These are phyloP conservation scores for Kluyveromyces aestuarii DNA, from an alignment of 805 yeast species.

Conservation along the genomic window DNA sequence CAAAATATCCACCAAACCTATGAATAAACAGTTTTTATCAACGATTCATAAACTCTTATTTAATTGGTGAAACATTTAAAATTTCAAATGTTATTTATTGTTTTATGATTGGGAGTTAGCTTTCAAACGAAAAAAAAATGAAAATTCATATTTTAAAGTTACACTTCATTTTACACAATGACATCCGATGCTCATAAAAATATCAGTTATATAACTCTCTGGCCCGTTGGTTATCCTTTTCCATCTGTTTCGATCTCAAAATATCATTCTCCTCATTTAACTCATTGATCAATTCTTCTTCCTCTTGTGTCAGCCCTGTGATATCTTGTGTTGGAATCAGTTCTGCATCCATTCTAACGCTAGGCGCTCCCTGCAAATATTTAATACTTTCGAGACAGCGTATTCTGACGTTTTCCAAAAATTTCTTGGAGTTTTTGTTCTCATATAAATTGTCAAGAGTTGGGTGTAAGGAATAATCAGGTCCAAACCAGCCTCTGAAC, in stretches of 20 bases:
- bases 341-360: conserved; percentile 79
- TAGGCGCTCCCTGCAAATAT: conserved; percentile 82
- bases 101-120: neutral
- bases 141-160: too few species aligned
- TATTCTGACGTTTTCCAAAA: conserved; percentile 68
- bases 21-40: too few species aligned
- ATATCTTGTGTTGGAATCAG: conserved; percentile 59
- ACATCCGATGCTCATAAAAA: neutral
- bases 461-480: conserved; percentile 87
- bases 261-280: conserved; percentile 28
- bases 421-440: conserved; percentile 75
- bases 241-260: conserved; percentile 28
- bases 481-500: conserved; percentile 75
- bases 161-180: neutral
- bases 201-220: conserved; percentile 20
- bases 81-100: too few species aligned
- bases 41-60: too few species aligned
- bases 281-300: conserved; percentile 29
- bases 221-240: conserved; percentile 32
- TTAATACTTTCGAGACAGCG: conserved; percentile 75
- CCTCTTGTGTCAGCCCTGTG: conserved; percentile 36
- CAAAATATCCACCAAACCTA: too few species aligned
- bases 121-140: neutral
- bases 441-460: conserved; percentile 69
- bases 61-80: too few species aligned